These are phyloP conservation scores for Cicer cuneatum DNA, from an alignment of 306 rosid species.

Conservation along the genomic window DNA sequence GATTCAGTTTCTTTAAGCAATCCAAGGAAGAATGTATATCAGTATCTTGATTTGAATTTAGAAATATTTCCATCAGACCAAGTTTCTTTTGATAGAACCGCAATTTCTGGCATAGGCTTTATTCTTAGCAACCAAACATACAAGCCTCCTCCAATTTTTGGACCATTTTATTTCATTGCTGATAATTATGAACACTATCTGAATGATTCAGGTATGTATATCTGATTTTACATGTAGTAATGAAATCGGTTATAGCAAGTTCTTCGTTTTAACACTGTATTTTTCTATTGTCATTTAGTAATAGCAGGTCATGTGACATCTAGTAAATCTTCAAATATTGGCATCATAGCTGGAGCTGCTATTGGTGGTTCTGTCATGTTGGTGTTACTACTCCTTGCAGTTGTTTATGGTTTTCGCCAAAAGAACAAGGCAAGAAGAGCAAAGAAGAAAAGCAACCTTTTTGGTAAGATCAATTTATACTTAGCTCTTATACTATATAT, in stretches of 20 bases:
- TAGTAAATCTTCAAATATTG: slow-evolving; percentile 49
- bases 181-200: slow-evolving; percentile 21
- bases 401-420: slow-evolving; percentile 57
- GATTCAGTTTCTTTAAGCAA: slow-evolving; percentile 59
- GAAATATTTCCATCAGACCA: slow-evolving; percentile 58
- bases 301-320: slow-evolving; percentile 13
- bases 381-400: slow-evolving; percentile 54
- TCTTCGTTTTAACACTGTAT: slow-evolving; percentile 12
- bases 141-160: slow-evolving; percentile 56
- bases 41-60: slow-evolving; percentile 53
- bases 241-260: slow-evolving; percentile 11
- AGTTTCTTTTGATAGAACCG: slow-evolving; percentile 56
- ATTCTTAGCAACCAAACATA: slow-evolving; percentile 61
- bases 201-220: slow-evolving; percentile 57
- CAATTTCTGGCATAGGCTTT: slow-evolving; percentile 49
- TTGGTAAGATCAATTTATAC: slow-evolving; percentile 41
- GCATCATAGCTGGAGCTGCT: slow-evolving; percentile 66
- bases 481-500: not conserved
- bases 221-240: slow-evolving; percentile 4
- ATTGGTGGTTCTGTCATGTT: slow-evolving; percentile 64
- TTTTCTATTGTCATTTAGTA: slow-evolving; percentile 25
- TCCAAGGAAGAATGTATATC: slow-evolving; percentile 30
- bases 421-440: slow-evolving; percentile 58
- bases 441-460: slow-evolving; percentile 52
- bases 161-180: slow-evolving; percentile 55